Evolutionary conservation across 495 filamentous ascomycete species (phyloP).

Genomic region (Astrothelium macrocarpum): DNA sequence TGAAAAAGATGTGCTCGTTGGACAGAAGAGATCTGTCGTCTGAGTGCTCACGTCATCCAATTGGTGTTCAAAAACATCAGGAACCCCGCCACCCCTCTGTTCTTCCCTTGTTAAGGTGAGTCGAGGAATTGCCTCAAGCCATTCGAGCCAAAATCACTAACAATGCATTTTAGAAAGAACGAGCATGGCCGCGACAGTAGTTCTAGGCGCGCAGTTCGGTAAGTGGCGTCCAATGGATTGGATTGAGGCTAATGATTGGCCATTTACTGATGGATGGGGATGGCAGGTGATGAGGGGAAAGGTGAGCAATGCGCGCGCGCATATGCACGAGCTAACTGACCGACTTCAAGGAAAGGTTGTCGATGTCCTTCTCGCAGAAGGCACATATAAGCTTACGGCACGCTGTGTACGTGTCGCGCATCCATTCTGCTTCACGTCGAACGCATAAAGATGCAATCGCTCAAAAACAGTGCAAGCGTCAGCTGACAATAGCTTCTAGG

Average conservation of each 20-base stretch:
- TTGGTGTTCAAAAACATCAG: not conserved
- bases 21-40: no score
- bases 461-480: slow-evolving; percentile 47
- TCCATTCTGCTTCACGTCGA: not conserved
- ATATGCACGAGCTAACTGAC: slow-evolving; percentile 28
- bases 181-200: slow-evolving; percentile 10
- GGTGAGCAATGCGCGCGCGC: slow-evolving; percentile 25
- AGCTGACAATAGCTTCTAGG: slow-evolving; percentile 9
- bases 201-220: slow-evolving; percentile 11
- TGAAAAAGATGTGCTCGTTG: no score
- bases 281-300: slow-evolving; percentile 6
- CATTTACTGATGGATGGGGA: not conserved
- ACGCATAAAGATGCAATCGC: not conserved
- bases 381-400: slow-evolving; percentile 50
- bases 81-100: slow-evolving; percentile 3
- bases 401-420: slow-evolving; percentile 41
- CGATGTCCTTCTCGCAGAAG: slow-evolving; percentile 52
- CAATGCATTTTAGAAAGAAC: not conserved
- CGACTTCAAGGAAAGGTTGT: slow-evolving; percentile 53
- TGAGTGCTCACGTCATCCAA: not conserved
- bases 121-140: not conserved
- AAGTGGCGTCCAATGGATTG: slow-evolving; percentile 6
- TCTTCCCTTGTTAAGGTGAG: slow-evolving; percentile 6
- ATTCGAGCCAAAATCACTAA: not conserved
- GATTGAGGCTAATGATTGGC: not conserved